Base-by-base conservation (phyloP, 257 asterid genomes). In the Ballota nigra region DNA sequence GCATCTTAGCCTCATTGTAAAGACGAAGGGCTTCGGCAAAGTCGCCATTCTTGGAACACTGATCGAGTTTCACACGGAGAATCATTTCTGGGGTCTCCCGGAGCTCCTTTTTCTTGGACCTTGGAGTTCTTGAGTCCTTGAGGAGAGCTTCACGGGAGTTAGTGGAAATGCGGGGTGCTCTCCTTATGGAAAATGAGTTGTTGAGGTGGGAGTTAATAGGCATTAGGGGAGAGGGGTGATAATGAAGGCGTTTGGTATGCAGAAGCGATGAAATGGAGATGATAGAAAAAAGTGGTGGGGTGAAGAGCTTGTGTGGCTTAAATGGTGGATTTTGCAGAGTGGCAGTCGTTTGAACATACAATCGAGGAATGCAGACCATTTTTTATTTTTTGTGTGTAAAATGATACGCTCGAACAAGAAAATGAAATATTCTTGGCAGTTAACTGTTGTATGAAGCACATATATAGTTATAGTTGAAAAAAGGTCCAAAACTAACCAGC, bases 1-100 rank as follows among this genome's bases (percentile, higher is more conserved):
- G 77, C 19, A 62, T 66, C 77, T 77, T 88, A 11, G 95, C 97
- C 75, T 88, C 96, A 24, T 83, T 74, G 75, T 91, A 91, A 2
- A 91, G 84, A 58, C 83, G 80, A 69, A 88, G 78, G 52, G 94
- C 97, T 75, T 88, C 88, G 2, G 36, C 47, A 15, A 87, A 61
- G 71, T 89, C 90, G 6, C 83, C 85, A 0, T 60, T 69, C 63
- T 78, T 84, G 22, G 96, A 87, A 69, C 96, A 89, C 68, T 36
- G 78, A 4, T 82, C 84, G 36, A 89, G 89, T 33, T 86, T 89
- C 57, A 26, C 69, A 11, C 77, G 77, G 10, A 89, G 86, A 40
- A 84, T 70, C 66, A 20, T 66, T 69, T 85, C 95, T 2, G 94
- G 94, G 8, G 72, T 34, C 41, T 78, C 81, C 2, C 74, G 58